Base-by-base conservation (phyloP, 495 filamentous ascomycete genomes). In the Geoglossum glabrum region DNA sequence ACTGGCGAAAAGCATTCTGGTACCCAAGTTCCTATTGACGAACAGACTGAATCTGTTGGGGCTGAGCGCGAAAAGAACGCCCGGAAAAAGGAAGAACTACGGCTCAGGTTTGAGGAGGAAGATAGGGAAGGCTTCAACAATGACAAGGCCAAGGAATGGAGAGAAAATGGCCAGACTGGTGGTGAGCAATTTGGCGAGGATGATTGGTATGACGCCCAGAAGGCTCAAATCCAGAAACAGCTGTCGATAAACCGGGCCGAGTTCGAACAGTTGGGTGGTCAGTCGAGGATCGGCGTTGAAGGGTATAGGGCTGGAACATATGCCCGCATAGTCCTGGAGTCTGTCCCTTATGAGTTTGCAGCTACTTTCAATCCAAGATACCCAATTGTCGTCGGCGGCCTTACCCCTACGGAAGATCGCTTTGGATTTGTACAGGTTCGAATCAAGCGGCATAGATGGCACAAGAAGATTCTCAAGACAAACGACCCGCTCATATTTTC, bases 391-490 rank as follows among this genome's bases (percentile, higher is more conserved):
- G 75, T 97, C 43, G 92, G 92, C 49, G 92, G 92, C 51, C 74
- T 98, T 43, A 80, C 87, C 40, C 77, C 93, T 9, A 94, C 89
- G 0, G 92, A 98, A 69, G 88, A 96, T 69, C 81, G 92, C 13
- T 95, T 94, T 66, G 92, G 93, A 1, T 96, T 87, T 63, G 83
- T 97, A 15, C 92, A 96, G 68, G 79, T 96, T 54, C 80, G 93
- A 38, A 96, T 98, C 73, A 96, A 96, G 77, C 77, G 86, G 59
- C 92, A 98, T 66, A 78, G 92, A 61, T 98, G 93, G 93, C 92
- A 97, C 68, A 96, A 97, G 79, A 95, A 89, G 75, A 96, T 96
- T 58, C 73, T 98, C 61, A 98, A 98, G 71, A 95, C 87, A 19
- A 94, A 90, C 62, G 92, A 98, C 64, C 92, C 92, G 17, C 78